Base-by-base conservation (phyloP, 352 stramenopile genomes). In the Globisporangium middletonii region DNA sequence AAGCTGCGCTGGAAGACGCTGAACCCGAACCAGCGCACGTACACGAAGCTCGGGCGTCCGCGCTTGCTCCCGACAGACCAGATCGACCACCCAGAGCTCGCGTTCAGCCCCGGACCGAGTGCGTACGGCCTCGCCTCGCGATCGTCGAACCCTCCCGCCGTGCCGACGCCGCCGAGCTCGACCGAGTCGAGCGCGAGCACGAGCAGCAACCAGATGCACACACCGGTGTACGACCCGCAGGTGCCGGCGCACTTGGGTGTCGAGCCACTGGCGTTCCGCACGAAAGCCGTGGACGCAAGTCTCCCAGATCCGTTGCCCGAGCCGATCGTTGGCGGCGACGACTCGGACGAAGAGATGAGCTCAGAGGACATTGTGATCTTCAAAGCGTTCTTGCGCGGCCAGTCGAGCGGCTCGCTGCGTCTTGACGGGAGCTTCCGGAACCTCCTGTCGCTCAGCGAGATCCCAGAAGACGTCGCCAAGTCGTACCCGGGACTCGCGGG, bases 1-100 rank as follows among this genome's bases (percentile, higher is more conserved):
- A 94, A 94, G 59, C 66, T 88, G 56, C 71, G 81, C 30, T 94
- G 83, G 83, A 94, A 94, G 60, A 72, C 77, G 16, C 57, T 94
- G 53, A 90, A 94, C 48, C 83, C 83, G 13, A 90, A 94, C 56
- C 79, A 87, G 45, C 81, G 79, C 38, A 86, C 75, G 28, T 84
- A 86, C 51, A 81, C 76, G 47, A 87, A 89, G 54, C 80, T 87
- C 2, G 85, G 82, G 11, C 85, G 83, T 11, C 82, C 82, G 19
- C 77, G 78, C 3, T 59, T 91, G 33, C 62, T 88, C 44, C 79
- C 75, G 4, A 74, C 71, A 2, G 73, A 80, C 38, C 60, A 63
- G 18, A 67, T 72, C 4, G 75, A 85, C 43, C 53, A 64, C 33
- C 42, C 52, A 0, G 56, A 59, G 33, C 49, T 63, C 50, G 47